Evolutionary conservation across 2,329 filamentous ascomycete species (phyloP).

Genomic region (Intubia oerlemansii): DNA sequence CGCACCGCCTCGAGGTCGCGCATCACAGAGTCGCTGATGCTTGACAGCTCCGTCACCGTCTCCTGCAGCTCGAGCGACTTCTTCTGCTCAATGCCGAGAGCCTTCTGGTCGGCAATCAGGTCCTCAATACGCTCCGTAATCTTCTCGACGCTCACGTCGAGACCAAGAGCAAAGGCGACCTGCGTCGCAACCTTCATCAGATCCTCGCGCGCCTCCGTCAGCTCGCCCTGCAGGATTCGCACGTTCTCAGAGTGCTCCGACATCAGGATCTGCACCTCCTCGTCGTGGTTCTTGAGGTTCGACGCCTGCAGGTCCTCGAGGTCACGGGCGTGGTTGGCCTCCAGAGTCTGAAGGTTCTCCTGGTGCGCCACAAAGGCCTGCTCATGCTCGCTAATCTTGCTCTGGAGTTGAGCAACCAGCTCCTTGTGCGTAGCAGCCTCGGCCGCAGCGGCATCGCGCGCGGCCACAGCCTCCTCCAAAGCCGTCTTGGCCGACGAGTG

Average conservation of each 20-base stretch:
- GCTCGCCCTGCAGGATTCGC: slow-evolving; percentile 36
- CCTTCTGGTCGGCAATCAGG: slow-evolving; percentile 35
- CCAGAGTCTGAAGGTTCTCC: slow-evolving; percentile 26
- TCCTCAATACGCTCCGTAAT: slow-evolving; percentile 39
- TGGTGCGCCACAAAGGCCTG: slow-evolving; percentile 32
- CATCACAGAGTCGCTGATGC: slow-evolving; percentile 36
- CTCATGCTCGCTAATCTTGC: slow-evolving; percentile 38
- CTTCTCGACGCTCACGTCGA: slow-evolving; percentile 47
- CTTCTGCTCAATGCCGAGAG: slow-evolving; percentile 34
- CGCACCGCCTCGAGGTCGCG: slow-evolving; percentile 41
- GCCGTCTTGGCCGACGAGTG: slow-evolving; percentile 45
- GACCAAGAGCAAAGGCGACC: slow-evolving; percentile 35
- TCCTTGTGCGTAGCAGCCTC: slow-evolving; percentile 24
- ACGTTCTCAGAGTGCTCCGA: slow-evolving; percentile 36
- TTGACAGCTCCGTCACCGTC: slow-evolving; percentile 31
- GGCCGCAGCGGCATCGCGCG: slow-evolving; percentile 28
- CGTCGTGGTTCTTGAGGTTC: slow-evolving; percentile 33
- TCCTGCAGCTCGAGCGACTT: slow-evolving; percentile 34
- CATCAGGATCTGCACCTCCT: slow-evolving; percentile 35
- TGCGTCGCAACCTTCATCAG: slow-evolving; percentile 42
- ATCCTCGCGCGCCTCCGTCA: slow-evolving; percentile 43
- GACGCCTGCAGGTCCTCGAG: slow-evolving; percentile 23
- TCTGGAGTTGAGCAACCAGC: slow-evolving; percentile 30
- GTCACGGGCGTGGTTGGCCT: slow-evolving; percentile 26
- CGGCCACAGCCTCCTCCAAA: slow-evolving; percentile 35